Evolutionary conservation across 805 yeast species (phyloP), one percentile per base, ranked within the genome.

Genomic region (Martiniozyma abietophila): DNA sequence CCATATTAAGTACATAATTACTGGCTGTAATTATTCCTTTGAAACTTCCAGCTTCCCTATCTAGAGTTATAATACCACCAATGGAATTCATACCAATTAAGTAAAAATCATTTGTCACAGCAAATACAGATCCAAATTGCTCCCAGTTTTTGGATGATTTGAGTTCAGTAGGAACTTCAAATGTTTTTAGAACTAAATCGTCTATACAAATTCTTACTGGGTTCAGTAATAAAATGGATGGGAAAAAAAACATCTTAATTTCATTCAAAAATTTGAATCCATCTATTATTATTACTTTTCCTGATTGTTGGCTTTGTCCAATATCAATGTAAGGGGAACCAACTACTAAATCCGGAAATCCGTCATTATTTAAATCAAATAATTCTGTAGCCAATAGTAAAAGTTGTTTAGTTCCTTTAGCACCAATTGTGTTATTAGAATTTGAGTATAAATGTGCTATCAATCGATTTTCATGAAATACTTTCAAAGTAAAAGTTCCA

Each of bases 401-500:
- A 11, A 67, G 46, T 29, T 69, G 58, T 37, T 74, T 71, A 2
- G 44, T 29, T 0, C 78, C 77, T 1, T 35, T 19, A 0, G 32
- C 8, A 3, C 78, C 73, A 39, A 65, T 56, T 16, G 25, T 27
- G 10, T 47, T 31, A 8, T 48, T 31, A 7, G 66, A 39, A n/a
- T 26, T 41, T 18, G 48, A 44, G 10, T 47, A 43, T 6, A 55
- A 35, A 1, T 41, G 26, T 1, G 50, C 50, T 11, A 51, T 27
- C 8, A 47, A 16, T 8, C 25, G 18, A 6, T 36, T 40, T 1
- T 33, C 28, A 1, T 26, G 27, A 39, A 53, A 70, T 6, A 73
- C 36, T 30, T 62, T 60, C 1, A 76, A 31, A 1, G 46, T 40
- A 4, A 76, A 70, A 0, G 48, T 26, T 0, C 82, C 81, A 0